Evolutionary conservation across 2,329 filamentous ascomycete species (phyloP), one percentile per base, ranked within the genome.

Genomic region (Aurifilum marmelostoma): DNA sequence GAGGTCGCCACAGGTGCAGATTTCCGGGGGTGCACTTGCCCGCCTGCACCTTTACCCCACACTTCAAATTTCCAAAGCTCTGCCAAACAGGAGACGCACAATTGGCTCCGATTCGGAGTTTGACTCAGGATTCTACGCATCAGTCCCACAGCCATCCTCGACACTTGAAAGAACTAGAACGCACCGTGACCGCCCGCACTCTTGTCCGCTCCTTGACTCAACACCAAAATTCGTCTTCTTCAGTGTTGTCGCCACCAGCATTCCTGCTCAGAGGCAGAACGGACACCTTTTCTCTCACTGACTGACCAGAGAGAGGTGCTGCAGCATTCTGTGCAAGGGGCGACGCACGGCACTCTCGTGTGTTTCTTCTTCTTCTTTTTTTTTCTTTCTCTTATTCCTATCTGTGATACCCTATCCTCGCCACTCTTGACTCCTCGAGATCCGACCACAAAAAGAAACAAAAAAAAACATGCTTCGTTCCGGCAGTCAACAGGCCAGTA

Each of bases 401-500:
- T 7, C 9, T 47, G 43, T 47, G n/a, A 54, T 67, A 52, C 62
- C 65, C 67, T 70, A 71, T 47, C 59, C 64, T 59, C 24, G 59
- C 64, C 5, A 50, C 66, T 29, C 21, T 9, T 32, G 14, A 9
- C 41, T 8, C 32, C 32, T 59, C 18, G 56, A 66, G 7, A 50
- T 41, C 7, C 18, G 32, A 68, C 67, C 32, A 71, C 76, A 77
- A n/a, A n/a, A n/a, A n/a, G n/a, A n/a, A n/a, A n/a, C n/a, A n/a
- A n/a, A n/a, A n/a, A n/a, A n/a, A n/a, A 74, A 29, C 73, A 87
- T 87, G 84, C 82, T 86, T 74, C 84, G 83, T 74, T 75, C 75
- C 67, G 71, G 71, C 29, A 80, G 77, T 74, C 80, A 83, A 75
- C 81, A 82, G 74, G 81, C 83, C 70, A 76, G 78, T 75, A 81